A percentile compares a stretch with the other conserved stretches of the same genome.
phyloP scores from a whole-genome alignment of 306 rosid genomes.

The Lathyrus oleraceus region DNA sequence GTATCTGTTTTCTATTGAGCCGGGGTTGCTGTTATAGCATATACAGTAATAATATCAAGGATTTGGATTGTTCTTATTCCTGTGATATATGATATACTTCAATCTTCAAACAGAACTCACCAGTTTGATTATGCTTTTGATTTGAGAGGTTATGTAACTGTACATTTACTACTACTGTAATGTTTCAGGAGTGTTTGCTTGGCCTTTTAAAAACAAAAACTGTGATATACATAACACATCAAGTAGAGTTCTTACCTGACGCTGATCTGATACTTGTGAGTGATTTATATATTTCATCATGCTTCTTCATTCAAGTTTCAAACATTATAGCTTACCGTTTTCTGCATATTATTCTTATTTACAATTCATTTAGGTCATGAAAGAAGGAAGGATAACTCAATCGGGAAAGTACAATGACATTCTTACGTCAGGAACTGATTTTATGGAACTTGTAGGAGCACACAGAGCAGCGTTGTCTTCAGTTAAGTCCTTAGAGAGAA shows the following conservation, averaged over 20 bases:
- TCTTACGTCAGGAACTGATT: conserved; percentile 64
- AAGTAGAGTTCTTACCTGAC: conserved; percentile 83
- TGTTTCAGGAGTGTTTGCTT: conserved; percentile 75
- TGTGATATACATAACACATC: conserved; percentile 84
- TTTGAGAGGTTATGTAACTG: background rate
- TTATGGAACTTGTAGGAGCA: conserved; percentile 81
- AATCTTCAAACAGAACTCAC: background rate
- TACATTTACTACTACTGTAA: conserved; percentile 7
- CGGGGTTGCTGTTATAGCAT: background rate
- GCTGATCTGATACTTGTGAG: conserved; percentile 85
- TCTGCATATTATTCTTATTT: background rate
- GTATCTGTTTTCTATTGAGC: no score
- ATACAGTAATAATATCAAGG: background rate
- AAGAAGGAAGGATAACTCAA: conserved; percentile 78
- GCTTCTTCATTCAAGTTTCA: background rate
- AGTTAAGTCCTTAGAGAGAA: conserved; percentile 43
- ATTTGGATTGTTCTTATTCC: background rate
- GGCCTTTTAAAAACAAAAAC: conserved; percentile 73
- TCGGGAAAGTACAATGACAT: conserved; percentile 72
- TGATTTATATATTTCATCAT: conserved; percentile 5
- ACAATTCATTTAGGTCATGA: conserved; percentile 64
- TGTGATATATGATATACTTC: background rate
- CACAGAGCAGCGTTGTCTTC: conserved; percentile 71
- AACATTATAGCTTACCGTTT: background rate
- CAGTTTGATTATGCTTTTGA: background rate